Base-by-base conservation (phyloP, 768 basidiomycete species). In the Panaeolus cyanescens region DNA sequence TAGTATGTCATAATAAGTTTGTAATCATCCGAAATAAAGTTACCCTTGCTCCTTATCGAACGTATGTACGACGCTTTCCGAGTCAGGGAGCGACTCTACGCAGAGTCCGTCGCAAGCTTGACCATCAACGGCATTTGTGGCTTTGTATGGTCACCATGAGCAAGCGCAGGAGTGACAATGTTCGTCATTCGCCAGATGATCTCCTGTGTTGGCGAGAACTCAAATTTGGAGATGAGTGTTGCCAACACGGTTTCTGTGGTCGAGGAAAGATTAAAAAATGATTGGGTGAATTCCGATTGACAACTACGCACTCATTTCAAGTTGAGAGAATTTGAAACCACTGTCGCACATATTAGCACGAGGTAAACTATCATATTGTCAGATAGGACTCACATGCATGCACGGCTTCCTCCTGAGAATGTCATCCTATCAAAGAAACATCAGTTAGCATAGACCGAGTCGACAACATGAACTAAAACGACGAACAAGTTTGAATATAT, bases 291-390 rank as follows among this genome's bases (percentile, higher is more conserved):
- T 15, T 58, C 19, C 53, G 8, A n/a, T n/a, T n/a, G n/a, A n/a
- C n/a, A n/a, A n/a, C n/a, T n/a, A 72, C 79, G 22, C 65, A 84
- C 83, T 83, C 73, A 83, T 82, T 66, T 84, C 83, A 6, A 85
- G 71, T 62, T 84, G 79, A 1, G 82, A 78, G 71, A 85, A 84
- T 65, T 84, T 83, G 73, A 83, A 83, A 0, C 82, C 83, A 31
- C 80, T 81, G 53, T 32, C 54, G 32, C 31, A 34, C 25, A 30
- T 17, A 33, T 31, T 22, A 56, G 57, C 5, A 62, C 5, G 45
- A 20, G 20, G 20, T 57, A 36, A 40, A 32, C 40, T 54, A 5
- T 19, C 15, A 32, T 5, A 30, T 50, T 13, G 6, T 19, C 13
- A 36, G 20, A 50, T 40, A 32, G 4, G 4, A 73, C 79, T 58